These are phyloP conservation scores for Volvox reticuliferus DNA, from an alignment of 139 green algal genomes.

Conservation along the genomic window DNA sequence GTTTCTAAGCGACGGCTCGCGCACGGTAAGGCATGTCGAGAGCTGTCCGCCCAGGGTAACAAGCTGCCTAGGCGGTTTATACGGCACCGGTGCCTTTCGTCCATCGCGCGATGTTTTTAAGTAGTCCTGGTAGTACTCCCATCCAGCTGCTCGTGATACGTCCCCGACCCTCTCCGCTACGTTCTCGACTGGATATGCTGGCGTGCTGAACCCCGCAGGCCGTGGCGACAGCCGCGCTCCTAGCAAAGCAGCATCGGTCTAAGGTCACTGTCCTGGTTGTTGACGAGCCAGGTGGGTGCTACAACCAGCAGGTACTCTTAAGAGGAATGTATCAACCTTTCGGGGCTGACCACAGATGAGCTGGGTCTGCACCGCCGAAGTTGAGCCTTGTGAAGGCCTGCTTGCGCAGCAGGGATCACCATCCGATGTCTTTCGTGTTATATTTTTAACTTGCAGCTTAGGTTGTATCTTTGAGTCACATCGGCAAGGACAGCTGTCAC, in stretches of 20 bases:
- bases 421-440: too few species aligned
- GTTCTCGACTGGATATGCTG: neutral
- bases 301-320: neutral
- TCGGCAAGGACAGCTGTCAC: too few species aligned
- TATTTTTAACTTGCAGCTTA: too few species aligned
- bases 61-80: neutral
- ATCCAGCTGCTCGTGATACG: neutral
- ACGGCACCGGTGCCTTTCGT: neutral
- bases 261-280: slow-evolving; percentile 79
- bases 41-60: too few species aligned
- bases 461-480: too few species aligned
- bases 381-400: too few species aligned
- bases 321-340: too few species aligned
- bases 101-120: neutral
- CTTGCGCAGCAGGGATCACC: too few species aligned
- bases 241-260: slow-evolving; percentile 44
- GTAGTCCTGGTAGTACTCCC: neutral
- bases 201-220: slow-evolving; percentile 49
- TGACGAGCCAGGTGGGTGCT: slow-evolving; percentile 57
- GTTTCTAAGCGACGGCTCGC: slow-evolving; percentile 67
- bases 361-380: too few species aligned
- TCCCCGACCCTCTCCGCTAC: neutral
- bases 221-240: slow-evolving; percentile 51
- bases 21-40: slow-evolving; percentile 46
- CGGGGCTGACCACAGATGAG: too few species aligned